Conservation (phyloP, 805 yeast species). For the Lipomyces orientalis region DNA sequence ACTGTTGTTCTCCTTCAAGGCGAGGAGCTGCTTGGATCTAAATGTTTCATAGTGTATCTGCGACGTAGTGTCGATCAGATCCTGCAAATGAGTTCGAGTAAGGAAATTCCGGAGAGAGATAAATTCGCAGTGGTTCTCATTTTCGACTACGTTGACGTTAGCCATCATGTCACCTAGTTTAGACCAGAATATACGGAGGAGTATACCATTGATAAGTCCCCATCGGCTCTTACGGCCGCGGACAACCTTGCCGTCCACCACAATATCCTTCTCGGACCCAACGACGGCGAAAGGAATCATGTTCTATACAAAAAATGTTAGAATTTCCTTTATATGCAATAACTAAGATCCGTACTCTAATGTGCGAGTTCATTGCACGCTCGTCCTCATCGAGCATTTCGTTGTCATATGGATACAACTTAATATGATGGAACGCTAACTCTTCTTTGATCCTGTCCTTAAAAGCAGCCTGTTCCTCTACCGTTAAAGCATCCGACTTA, state of each 20-base stretch:
- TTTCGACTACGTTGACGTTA: constrained; percentile 61
- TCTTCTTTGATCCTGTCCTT: constrained; percentile 73
- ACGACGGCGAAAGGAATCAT: constrained; percentile 89
- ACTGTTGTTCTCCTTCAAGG: constrained; percentile 76
- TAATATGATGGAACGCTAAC: constrained; percentile 71
- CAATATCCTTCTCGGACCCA: constrained; percentile 82
- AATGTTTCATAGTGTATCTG: constrained; percentile 88
- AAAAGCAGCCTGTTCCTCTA: constrained; percentile 79
- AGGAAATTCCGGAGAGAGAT: constrained; percentile 91
- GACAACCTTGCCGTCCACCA: constrained; percentile 75
- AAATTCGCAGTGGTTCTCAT: constrained; percentile 94
- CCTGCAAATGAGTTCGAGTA: constrained; percentile 94
- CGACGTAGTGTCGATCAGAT: constrained; percentile 90
- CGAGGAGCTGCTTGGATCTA: constrained; percentile 91
- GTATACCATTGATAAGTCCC: constrained; percentile 74
- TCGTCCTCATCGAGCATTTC: constrained; percentile 59
- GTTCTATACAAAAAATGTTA: constrained; percentile 11
- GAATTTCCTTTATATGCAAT: constrained; percentile 36
- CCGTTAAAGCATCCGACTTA: constrained; percentile 86
- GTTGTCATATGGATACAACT: constrained; percentile 72
- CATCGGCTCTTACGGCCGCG: constrained; percentile 92
- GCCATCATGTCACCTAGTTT: not conserved
- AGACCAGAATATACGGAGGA: not conserved
- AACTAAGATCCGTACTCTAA: constrained; percentile 69
- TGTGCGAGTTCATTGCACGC: constrained; percentile 57